Evolutionary conservation across 805 yeast species (phyloP).

Genomic region (Candida odintsovae): DNA sequence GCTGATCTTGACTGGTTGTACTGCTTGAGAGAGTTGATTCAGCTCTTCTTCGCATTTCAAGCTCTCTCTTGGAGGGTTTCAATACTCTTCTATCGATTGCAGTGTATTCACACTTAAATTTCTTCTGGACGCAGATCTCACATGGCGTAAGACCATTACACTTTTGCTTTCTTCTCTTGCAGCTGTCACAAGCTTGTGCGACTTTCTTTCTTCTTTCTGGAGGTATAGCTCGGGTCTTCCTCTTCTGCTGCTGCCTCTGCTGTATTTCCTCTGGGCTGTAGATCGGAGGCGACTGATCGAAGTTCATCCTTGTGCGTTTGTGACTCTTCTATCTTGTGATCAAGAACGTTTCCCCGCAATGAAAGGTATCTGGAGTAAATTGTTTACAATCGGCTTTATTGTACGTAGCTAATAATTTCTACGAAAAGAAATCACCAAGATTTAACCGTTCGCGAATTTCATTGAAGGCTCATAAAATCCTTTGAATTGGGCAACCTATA

Average conservation of each 20-base stretch:
- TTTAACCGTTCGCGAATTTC: too few relatives aligned
- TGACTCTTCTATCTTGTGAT: too few relatives aligned
- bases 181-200: constrained; percentile 41
- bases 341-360: too few relatives aligned
- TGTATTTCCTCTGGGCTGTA: not conserved
- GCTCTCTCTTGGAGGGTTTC: constrained; percentile 14
- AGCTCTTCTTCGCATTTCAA: constrained; percentile 1
- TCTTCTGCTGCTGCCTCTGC: constrained; percentile 5
- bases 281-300: not conserved
- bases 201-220: constrained; percentile 33
- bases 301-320: not conserved
- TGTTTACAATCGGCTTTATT: not conserved
- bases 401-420: too few relatives aligned
- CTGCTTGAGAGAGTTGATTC: not conserved
- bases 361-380: too few relatives aligned
- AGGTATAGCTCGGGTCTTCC: constrained; percentile 20
- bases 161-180: constrained; percentile 36
- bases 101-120: constrained; percentile 27
- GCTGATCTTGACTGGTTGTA: not conserved
- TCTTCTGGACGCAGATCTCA: constrained; percentile 26
- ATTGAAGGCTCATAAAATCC: too few relatives aligned
- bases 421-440: too few relatives aligned
- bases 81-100: constrained; percentile 20
- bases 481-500: too few relatives aligned
- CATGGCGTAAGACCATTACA: constrained; percentile 32